Evolutionary conservation across 345 rosid species (phyloP), one percentile per base, ranked within the genome.

Genomic region (Eucalyptus camaldulensis): DNA sequence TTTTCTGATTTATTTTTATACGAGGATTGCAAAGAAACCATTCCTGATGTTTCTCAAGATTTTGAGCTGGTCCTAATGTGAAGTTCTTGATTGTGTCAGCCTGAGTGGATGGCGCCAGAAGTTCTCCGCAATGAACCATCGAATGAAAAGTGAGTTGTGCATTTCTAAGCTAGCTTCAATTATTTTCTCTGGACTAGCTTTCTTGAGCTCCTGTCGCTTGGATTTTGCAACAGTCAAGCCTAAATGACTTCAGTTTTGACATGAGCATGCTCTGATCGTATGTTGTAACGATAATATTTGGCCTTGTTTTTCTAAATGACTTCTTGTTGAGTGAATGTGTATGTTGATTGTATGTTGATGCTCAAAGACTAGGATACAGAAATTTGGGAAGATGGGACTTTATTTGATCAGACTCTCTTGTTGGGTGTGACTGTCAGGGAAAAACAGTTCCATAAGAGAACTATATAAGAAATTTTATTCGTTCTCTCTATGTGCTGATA

Each of bases 81-180:
- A 21, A 21, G 29, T 88, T 27, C 47, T 88, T 43, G 88, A 51
- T 49, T 87, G 72, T 87, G 88, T 90, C 72, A 92, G 94, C 94
- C 94, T 47, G 94, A 92, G 88, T 92, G 94, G 94, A 92, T 92
- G 94, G 94, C 94, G 60, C 94, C 94, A 13, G 94, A 92, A 92
- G 94, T 92, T 88, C 94, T 92, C 87, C 93, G 94, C 44, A 92
- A 92, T 49, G 94, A 92, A 80, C 93, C 90, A 49, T 92, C 94
- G 13, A 90, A 92, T 88, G 94, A 92, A 89, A 92, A 92, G 94
- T 92, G 91, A 92, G 94, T 89, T 50, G 81, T 90, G 81, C 10
- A 15, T 53, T 31, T 87, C 47, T 49, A 37, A 29, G 56, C 72
- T 91, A 86, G 81, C 81, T 87, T 90, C 90, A 80, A 87, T 37